Base-by-base conservation (phyloP, 148 eudicot species). In the Rhododendron mucronatum region DNA sequence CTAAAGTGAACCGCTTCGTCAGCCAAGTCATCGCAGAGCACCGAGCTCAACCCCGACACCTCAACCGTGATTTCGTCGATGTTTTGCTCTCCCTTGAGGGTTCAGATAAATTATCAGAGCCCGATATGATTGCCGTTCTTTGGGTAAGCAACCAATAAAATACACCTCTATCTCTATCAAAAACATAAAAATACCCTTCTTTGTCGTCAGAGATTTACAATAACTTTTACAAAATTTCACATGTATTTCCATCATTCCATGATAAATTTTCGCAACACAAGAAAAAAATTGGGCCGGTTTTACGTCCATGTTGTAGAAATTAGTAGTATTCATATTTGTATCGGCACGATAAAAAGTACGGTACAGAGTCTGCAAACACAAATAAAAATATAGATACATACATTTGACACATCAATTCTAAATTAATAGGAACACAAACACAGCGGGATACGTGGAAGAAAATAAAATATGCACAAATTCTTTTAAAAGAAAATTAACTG, bases 51-150 rank as follows among this genome's bases (percentile, higher is more conserved):
- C 16, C 91, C 63, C 51, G 67, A 3, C 83, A 82, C 0, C 53
- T 80, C 30, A 90, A 82, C 84, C 87, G 91, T 53, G 97, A 95
- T 82, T 95, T 95, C 73, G 97, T 92, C 15, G 94, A 92, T 55
- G 97, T 95, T 61, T 86, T 95, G 84, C 87, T 95, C 48, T 91
- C 95, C 18, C 94, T 94, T 35, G 90, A 90, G 48, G 91, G 90
- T 11, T 2, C 84, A 11, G 93, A 94, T 53, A 88, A 86, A 8
- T 88, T 95, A n/a, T 90, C 96, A 0, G 92, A 93, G 28, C 83
- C 92, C 26, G 98, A 95, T 84, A 91, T 91, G 94, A 92, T 92
- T 51, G 95, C 98, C 0, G 93, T 95, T 47, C 96, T 95, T 78
- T 95, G 98, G 98, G 98, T 95, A 87, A 85, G 92, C 33, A 59